Evolutionary conservation across 257 asterid genomes (phyloP), one percentile per base, ranked within the genome.

Genomic region (Plantago ovata): DNA sequence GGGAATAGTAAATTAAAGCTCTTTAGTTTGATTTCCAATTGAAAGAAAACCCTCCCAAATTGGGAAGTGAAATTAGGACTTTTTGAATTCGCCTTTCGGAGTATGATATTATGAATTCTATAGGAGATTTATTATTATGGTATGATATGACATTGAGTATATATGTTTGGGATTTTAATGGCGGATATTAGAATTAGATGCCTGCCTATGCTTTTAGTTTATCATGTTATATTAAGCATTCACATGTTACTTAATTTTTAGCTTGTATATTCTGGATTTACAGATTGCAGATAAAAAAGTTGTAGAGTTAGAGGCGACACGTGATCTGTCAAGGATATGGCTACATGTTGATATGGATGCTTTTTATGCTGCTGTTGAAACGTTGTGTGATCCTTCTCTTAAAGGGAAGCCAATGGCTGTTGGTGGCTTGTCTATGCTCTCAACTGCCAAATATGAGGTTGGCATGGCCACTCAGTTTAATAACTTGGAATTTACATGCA

Each of bases 291-390:
- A 93, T 66, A 76, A 75, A 48, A 80, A 65, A 82, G 71, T 93
- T 39, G 57, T 79, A 20, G 97, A 86, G 61, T 78, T 93, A 57
- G 98, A 93, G 75, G 82, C 76, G 56, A 75, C 81, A 9, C 95
- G 95, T 28, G 95, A 88, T 75, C 69, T 88, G 63, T 84, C 95
- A 42, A 88, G 83, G 79, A 77, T 76, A 70, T 93, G 97, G 98
- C 74, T 93, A 33, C 98, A 93, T 52, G 95, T 93, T 62, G 98
- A 88, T 76, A 93, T 93, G 98, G 97, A 93, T 86, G 98, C 98
- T 59, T 93, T 93, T 49, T 93, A 80, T 63, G 98, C 97, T 13
- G 95, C 98, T 53, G 95, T 79, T 68, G 98, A 93, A 61, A 86
- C 95, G 53, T 77, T 86, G 63, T 60, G 81, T 58, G 66, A 88